Percentiles rank a stretch among this genome's conserved stretches.
Conservation (phyloP, 2,329 filamentous ascomycete genomes). For the Cladosporium colombiae region DNA sequence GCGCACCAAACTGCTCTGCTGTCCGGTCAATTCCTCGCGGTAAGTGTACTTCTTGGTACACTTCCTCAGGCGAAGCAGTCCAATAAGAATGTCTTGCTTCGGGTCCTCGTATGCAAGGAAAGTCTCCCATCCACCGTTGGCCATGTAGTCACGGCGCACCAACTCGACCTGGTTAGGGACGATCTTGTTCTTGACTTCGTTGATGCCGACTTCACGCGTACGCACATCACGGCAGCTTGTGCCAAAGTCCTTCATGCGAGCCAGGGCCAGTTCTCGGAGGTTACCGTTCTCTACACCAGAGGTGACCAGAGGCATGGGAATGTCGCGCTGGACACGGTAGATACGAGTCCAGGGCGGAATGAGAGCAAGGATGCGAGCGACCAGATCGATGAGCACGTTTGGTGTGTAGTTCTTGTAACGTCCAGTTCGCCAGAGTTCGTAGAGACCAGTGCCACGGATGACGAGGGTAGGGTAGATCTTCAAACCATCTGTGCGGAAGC, state of each 20-base stretch:
- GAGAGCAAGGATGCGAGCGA: conserved; percentile 91
- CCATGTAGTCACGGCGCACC: conserved; percentile 87
- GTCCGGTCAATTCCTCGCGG: conserved; percentile 78
- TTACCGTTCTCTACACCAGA: conserved; percentile 98
- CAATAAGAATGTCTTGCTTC: conserved; percentile 97
- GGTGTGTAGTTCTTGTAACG: conserved; percentile 98
- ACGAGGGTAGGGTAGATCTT: conserved; percentile 99
- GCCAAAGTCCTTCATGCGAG: conserved; percentile 99
- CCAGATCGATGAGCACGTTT: conserved; percentile 91
- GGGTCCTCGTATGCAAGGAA: conserved; percentile 98
- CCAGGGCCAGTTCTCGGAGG: conserved; percentile 84
- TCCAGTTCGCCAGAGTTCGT: conserved; percentile 96
- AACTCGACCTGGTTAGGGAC: conserved; percentile 94
- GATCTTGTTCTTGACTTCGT: conserved; percentile 99
- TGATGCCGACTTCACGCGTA: conserved; percentile 95
- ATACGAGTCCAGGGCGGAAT: conserved; percentile 98
- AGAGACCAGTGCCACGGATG: conserved; percentile 92
- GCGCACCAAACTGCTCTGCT: conserved; percentile 87
- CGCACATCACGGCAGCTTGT: conserved; percentile 95
- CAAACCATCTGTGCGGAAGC: conserved; percentile 91
- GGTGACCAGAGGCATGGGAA: conserved; percentile 99
- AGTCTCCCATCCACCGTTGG: conserved; percentile 97
- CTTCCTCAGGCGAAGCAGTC: conserved; percentile 81
- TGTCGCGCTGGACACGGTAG: conserved; percentile 96
- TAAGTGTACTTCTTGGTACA: conserved; percentile 92